These are phyloP conservation scores for Salvia sclarea DNA, from an alignment of 305 asterid genomes.

Conservation along the genomic window DNA sequence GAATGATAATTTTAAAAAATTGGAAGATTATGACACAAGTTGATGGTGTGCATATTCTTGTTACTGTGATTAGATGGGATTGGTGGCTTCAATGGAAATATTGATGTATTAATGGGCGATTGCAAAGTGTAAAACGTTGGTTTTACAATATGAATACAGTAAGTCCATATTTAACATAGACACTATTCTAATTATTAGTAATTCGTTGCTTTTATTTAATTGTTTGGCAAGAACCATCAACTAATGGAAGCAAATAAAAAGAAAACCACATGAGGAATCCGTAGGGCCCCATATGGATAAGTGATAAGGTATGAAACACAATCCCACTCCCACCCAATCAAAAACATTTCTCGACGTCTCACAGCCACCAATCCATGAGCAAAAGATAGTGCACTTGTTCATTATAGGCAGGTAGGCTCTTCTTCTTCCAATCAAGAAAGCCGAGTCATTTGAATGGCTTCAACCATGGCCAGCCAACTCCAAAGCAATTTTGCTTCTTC, in stretches of 20 bases:
- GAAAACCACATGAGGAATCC: neutral
- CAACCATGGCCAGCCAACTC: conserved; percentile 75
- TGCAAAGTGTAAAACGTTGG: no score
- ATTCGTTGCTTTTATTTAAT: no score
- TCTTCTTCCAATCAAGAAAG: conserved; percentile 3
- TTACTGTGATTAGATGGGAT: no score
- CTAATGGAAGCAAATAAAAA: neutral
- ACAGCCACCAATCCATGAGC: conserved; percentile 47
- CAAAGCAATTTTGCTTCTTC: conserved; percentile 64
- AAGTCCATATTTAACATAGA: no score
- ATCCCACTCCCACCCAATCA: conserved; percentile 36
- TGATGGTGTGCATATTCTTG: no score
- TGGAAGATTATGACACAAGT: no score
- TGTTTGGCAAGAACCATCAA: no score
- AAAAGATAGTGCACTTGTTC: conserved; percentile 39
- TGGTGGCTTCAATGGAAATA: no score
- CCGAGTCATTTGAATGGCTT: conserved; percentile 53
- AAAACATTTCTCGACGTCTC: conserved; percentile 26
- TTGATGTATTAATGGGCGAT: no score
- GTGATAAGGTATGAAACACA: conserved; percentile 39
- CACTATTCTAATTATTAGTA: no score
- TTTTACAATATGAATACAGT: no score
- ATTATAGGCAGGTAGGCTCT: conserved; percentile 10
- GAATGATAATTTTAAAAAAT: no score
- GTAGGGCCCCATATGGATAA: conserved; percentile 41